Base-by-base conservation (phyloP, 2,329 filamentous ascomycete genomes). In the Aspergillus bombycis region DNA sequence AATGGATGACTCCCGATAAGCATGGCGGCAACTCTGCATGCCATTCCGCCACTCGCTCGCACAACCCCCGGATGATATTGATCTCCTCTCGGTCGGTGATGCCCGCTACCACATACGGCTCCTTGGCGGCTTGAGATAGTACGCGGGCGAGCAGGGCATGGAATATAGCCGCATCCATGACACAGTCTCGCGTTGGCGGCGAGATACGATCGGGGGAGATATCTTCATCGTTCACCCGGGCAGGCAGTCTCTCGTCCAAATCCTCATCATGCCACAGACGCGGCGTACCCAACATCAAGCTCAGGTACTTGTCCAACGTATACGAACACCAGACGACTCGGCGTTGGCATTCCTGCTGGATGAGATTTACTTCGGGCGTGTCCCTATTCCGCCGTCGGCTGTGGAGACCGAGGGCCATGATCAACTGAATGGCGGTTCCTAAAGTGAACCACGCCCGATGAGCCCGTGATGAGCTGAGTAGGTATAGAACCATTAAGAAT, bases 301-400 rank as follows among this genome's bases (percentile, higher is more conserved):
- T 77, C 11, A 80, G 62, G 60, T 80, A 80, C 38, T 75, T 75
- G 56, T 80, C 78, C 5, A 80, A 66, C 2, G 77, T 80, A 32
- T 75, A 78, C 2, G 73, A 73, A 23, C 76, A 74, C 77, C 78
- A 80, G 21, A 80, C 72, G 1, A 76, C 67, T 12, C 78, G 72
- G 58, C 76, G 77, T 2, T 73, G 72, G 45, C 74, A 78, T 63
- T 80, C 76, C 32, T 59, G 62, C 26, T 69, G 62, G 30, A 65
- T 57, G n/a, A 62, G 36, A 23, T 65, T 61, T 65, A 26, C 16
- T 60, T 71, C 48, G 16, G 38, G 48, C 3, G 53, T 28, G 11
- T 58, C 43, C 6, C 45, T 45, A 16, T 54, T 62, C 16, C 64
- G 26, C 21, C 62, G 64, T 43, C 63, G 67, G 55, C 74, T 69